Conservation (phyloP, 2,329 filamentous ascomycete species). For the Phoma sp. region DNA sequence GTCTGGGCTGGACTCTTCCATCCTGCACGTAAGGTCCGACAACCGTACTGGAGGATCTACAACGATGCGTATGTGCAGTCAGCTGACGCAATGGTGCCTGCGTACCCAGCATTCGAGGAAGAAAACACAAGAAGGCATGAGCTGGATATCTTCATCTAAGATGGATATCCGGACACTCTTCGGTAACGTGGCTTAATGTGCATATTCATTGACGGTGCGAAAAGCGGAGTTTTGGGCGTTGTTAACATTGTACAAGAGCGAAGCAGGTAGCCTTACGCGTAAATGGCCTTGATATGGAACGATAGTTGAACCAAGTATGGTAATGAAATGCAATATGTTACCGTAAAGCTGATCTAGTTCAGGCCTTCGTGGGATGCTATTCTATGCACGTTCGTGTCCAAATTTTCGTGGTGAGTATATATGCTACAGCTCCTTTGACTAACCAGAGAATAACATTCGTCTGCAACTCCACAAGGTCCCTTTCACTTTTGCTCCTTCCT, state of each 20-base stretch:
- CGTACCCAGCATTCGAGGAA: slow-evolving; percentile 87
- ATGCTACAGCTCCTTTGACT: no score
- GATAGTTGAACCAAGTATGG: slow-evolving; percentile 19
- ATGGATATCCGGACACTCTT: slow-evolving; percentile 1
- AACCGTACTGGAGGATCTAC: slow-evolving; percentile 95
- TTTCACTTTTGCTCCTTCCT: no score
- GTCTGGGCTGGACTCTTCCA: slow-evolving; percentile 98
- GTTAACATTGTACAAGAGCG: slow-evolving; percentile 18
- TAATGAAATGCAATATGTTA: slow-evolving; percentile 32
- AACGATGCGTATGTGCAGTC: slow-evolving; percentile 96
- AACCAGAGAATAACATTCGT: no score
- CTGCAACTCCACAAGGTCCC: no score
- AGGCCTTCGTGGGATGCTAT: slow-evolving; percentile 7
- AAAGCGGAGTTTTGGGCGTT: slow-evolving; percentile 16
- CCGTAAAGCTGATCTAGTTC: slow-evolving; percentile 28
- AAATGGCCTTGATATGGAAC: not conserved
- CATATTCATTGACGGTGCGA: slow-evolving; percentile 2
- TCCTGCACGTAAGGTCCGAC: slow-evolving; percentile 90
- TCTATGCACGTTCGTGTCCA: not conserved
- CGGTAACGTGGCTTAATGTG: slow-evolving; percentile 4
- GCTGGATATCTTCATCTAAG: slow-evolving; percentile 77
- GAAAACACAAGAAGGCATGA: slow-evolving; percentile 80
- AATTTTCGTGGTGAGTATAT: no score
- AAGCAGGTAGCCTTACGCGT: slow-evolving; percentile 5
- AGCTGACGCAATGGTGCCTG: slow-evolving; percentile 94